Conservation (phyloP, 2,329 filamentous ascomycete species). For the Nigrospora sphaerica region DNA sequence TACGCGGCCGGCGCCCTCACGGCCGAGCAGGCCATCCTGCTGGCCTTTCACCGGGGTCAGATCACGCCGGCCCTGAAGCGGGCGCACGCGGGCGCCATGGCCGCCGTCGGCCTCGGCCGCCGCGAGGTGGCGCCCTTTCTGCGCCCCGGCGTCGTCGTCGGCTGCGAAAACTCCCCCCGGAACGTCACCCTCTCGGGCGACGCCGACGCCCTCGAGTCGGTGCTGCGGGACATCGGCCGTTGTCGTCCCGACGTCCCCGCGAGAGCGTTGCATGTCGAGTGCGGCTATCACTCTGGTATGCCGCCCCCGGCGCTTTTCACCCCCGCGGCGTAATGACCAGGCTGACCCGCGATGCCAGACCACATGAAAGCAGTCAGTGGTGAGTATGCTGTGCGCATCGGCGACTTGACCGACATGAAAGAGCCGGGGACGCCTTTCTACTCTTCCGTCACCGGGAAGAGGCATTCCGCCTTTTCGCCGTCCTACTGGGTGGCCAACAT, state of each 20-base stretch:
- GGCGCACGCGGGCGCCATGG: background rate
- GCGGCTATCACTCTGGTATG: constrained; percentile 1
- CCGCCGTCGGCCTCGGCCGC: background rate
- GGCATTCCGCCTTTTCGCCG: background rate
- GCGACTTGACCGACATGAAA: background rate
- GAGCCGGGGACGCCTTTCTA: background rate
- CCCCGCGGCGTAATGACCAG: background rate
- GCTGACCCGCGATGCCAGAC: background rate
- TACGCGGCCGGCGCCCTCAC: background rate
- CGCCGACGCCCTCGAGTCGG: constrained; percentile 7
- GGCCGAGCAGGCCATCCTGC: constrained; percentile 12
- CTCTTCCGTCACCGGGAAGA: background rate
- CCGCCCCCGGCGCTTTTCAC: background rate
- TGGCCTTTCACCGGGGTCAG: constrained; percentile 14
- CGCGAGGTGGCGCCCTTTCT: too few species aligned
- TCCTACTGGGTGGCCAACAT: constrained; percentile 1
- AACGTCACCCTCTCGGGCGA: background rate
- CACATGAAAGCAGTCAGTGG: background rate
- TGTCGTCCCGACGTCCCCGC: background rate
- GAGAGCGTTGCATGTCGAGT: background rate
- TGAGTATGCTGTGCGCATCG: background rate
- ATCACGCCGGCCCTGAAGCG: background rate
- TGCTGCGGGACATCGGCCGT: constrained; percentile 4
- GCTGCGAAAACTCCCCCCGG: background rate
- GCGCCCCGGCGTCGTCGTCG: background rate